Evolutionary conservation across 495 filamentous ascomycete genomes (phyloP), one percentile per base, ranked within the genome.

Genomic region (Apodospora peruviana): DNA sequence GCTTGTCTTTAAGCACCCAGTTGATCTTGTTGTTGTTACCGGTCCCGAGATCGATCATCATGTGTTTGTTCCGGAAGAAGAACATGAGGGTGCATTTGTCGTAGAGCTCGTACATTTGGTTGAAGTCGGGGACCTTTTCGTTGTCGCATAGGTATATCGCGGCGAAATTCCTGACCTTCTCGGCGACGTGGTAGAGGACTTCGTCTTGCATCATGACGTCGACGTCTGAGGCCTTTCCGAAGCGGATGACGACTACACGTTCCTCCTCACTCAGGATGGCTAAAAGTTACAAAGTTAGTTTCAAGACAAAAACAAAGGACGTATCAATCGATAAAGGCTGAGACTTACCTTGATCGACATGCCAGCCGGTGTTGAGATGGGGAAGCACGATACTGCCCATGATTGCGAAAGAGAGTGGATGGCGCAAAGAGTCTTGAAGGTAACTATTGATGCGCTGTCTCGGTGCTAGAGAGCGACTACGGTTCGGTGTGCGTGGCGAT

Each of bases 11-110:
- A 47, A 96, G 68, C 34, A 97, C 90, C 83, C 88, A 97, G 68
- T 96, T 97, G 24, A 65, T 59, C 66, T 95, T 95, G 69, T 98
- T 97, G 67, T 98, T 98, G 71, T 98, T 95, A 57, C 93, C 93
- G 4, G 94, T 97, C 11, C 93, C 91, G 54, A 95, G 93, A 82
- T 96, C 93, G 65, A 86, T 91, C 88, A 94, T 93, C 85, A 98
- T 97, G 67, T 97, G 90, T 68, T 96, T 97, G 65, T 97, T 97
- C 40, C 93, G 80, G 71, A 91, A 98, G 78, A 97, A 98, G 77
- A 65, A 60, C 79, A 86, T 86, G 50, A 86, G 79, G 5, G 82
- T 83, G 71, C 82, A 81, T 29, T 78, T 75, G 56, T 86, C 84
- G 64, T 86, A 88, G 0, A 88, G 72, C 61, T 88, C 86, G 55